Base-by-base conservation (phyloP, 2,329 filamentous ascomycete species). In the Exophiala aquamarina region DNA sequence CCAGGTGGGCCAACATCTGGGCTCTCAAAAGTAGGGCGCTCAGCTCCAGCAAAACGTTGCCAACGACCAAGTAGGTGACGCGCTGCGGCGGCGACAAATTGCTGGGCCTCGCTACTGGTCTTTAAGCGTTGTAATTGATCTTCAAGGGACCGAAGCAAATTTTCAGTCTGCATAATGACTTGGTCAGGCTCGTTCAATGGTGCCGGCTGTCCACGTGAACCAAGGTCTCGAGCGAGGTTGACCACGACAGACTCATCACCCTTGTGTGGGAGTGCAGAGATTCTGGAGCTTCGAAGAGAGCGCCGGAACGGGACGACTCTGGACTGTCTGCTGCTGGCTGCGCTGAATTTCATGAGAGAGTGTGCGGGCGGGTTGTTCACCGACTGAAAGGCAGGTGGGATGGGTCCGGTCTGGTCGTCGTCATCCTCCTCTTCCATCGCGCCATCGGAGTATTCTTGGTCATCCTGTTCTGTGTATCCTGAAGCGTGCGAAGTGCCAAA, bases 151-250 rank as follows among this genome's bases (percentile, higher is more conserved):
- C 76, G 75, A 31, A 95, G 70, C 32, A 89, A 69, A 31, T 81
- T 76, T 63, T 96, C 91, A 9, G 87, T 94, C 39, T 80, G 75
- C 26, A 94, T 69, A 36, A 96, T 81, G 15, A 95, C 66, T 36
- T 83, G 76, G 50, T 85, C 81, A 1, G 83, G 72, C 67, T 96
- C 92, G 3, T 75, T 74, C 36, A 94, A 71, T 14, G 69, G 61
- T 1, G 86, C 81, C 26, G 78, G 71, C 28, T 77, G 77, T 34
- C 67, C 76, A 66, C 63, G 80, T 63, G 65, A 71, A 63, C 73
- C 84, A 8, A 91, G 67, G 51, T 85, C 83, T 63, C 85, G 87
- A 21, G 88, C 87, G 49, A 95, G 81, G 5, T 78, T 72, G 3
- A 82, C 78, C 60, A 89, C 86, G 35, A 82, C 79, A 41, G 83